Conservation (phyloP, 2,329 filamentous ascomycete species). For the Colletotrichum sp. region DNA sequence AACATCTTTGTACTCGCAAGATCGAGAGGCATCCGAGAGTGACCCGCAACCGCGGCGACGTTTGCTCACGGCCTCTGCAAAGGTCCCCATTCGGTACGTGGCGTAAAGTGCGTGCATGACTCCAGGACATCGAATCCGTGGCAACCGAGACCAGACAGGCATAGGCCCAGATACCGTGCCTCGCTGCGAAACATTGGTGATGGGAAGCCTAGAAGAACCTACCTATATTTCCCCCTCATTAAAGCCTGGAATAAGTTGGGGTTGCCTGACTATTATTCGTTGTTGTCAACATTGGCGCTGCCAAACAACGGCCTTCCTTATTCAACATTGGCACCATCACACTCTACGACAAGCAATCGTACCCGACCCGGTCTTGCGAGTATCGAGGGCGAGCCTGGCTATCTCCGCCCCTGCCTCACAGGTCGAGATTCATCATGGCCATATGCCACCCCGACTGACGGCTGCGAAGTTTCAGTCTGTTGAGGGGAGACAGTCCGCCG, state of each 20-base stretch:
- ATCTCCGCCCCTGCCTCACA: not conserved
- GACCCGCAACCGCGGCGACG: conserved; percentile 1
- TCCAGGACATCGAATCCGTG: conserved; percentile 12
- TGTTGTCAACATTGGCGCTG: not conserved
- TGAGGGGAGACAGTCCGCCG: not conserved
- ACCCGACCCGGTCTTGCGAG: not conserved
- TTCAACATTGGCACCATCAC: not conserved
- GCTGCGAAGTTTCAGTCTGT: conserved; percentile 13
- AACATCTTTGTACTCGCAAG: not conserved
- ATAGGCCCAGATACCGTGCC: conserved; percentile 12
- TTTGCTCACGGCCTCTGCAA: not conserved
- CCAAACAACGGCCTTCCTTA: not conserved
- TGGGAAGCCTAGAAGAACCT: conserved; percentile 9
- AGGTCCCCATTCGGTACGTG: conserved; percentile 2
- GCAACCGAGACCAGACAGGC: conserved; percentile 18
- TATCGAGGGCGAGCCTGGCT: not conserved
- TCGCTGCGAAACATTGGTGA: conserved; percentile 15
- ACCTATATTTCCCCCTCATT: conserved; percentile 16
- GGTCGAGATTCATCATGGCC: not conserved
- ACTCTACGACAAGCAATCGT: not conserved
- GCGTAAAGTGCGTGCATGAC: conserved; percentile 23
- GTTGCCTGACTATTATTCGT: not conserved
- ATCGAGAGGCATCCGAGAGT: not conserved
- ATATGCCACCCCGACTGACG: conserved; percentile 2
- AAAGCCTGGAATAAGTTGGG: not conserved